Evolutionary conservation across 305 asterid species (phyloP).

Genomic region (Withania somnifera): DNA sequence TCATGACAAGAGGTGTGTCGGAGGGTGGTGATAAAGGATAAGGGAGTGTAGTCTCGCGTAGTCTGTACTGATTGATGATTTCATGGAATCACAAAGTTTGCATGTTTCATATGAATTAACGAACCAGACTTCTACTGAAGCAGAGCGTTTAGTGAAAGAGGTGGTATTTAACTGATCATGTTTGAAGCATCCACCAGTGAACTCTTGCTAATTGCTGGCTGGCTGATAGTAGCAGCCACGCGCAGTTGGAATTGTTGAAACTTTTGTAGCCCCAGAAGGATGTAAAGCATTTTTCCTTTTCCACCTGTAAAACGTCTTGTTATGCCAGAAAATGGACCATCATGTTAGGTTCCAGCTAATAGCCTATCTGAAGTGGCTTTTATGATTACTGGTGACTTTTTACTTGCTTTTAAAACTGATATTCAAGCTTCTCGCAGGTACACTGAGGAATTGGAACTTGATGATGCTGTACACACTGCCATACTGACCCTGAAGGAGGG

Average conservation of each 20-base stretch:
- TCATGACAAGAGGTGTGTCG: background rate
- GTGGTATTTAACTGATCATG: background rate
- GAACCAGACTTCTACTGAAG: background rate
- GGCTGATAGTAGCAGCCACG: background rate
- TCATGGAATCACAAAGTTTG: background rate
- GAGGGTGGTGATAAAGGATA: background rate
- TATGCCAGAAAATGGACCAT: background rate
- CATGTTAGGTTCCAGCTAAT: background rate
- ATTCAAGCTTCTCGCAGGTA: conserved; percentile 38
- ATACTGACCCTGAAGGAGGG: conserved; percentile 96
- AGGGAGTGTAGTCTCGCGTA: background rate
- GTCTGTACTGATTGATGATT: background rate
- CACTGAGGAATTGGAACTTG: conserved; percentile 95
- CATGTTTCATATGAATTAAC: background rate
- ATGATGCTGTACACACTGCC: conserved; percentile 98
- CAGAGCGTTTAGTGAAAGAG: background rate
- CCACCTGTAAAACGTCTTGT: background rate
- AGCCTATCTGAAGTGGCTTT: background rate
- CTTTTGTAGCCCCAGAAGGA: background rate
- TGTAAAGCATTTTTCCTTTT: background rate
- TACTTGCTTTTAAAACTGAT: background rate
- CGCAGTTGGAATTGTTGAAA: background rate
- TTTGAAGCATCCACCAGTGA: background rate
- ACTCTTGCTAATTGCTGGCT: background rate
- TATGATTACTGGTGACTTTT: background rate